A percentile compares a stretch with the other conserved stretches of the same genome.
These are phyloP conservation scores for Verticillium nubilum DNA, from an alignment of 2,329 filamentous ascomycete species.

Conservation along the genomic window DNA sequence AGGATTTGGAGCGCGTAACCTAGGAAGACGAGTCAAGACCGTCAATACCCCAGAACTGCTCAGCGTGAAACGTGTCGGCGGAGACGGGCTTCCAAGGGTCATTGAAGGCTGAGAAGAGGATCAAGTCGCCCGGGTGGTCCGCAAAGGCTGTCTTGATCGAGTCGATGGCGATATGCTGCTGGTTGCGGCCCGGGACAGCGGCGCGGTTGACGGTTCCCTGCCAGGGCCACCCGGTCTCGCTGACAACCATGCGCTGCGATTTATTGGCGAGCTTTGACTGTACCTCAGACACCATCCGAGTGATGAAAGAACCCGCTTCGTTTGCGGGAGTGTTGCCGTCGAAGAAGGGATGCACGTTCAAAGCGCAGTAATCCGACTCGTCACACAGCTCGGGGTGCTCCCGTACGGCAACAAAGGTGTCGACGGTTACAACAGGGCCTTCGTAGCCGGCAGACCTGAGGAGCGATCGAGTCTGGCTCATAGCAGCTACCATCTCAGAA, in stretches of 20 bases:
- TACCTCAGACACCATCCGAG: constrained; percentile 44
- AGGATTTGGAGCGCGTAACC: no score
- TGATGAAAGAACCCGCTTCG: constrained; percentile 63
- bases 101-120: constrained; percentile 77
- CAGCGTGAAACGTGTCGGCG: constrained; percentile 59
- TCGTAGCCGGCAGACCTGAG: constrained; percentile 60
- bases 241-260: constrained; percentile 62
- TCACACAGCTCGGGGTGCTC: constrained; percentile 65
- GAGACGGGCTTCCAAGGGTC: constrained; percentile 70
- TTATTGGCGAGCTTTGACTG: constrained; percentile 32
- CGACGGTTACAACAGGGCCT: constrained; percentile 73
- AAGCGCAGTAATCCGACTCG: constrained; percentile 70
- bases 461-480: constrained; percentile 49
- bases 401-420: constrained; percentile 68
- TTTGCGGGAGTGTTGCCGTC: constrained; percentile 55
- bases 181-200: constrained; percentile 62
- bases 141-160: constrained; percentile 59
- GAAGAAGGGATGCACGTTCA: constrained; percentile 84
- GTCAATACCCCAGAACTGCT: constrained; percentile 70
- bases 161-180: constrained; percentile 61
- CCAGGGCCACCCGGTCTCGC: constrained; percentile 81
- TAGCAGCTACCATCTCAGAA: constrained; percentile 48
- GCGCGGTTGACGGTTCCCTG: constrained; percentile 58
- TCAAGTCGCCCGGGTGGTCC: constrained; percentile 43
- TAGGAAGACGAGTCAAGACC: constrained; percentile 17